A percentile compares a stretch with the other conserved stretches of the same genome.
Evolutionary conservation across 2,329 filamentous ascomycete species (phyloP).

Genomic region (Pseudogymnoascus sp.): DNA sequence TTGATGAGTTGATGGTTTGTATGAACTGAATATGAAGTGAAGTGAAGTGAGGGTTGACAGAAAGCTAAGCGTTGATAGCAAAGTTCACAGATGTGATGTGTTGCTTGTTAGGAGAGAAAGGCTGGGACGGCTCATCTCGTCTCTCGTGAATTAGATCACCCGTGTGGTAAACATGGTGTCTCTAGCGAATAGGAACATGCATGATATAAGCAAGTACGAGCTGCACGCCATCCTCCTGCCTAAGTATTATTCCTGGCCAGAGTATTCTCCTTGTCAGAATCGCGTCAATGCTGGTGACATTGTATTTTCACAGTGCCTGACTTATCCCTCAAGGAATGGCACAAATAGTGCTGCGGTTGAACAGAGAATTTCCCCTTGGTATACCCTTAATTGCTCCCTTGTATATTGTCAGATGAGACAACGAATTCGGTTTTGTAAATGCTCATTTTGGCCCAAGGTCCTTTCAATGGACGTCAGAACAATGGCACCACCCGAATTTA

Average conservation of each 20-base stretch:
- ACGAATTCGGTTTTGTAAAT: background rate
- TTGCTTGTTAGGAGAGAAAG: background rate
- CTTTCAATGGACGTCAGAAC: background rate
- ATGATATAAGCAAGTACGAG: constrained; percentile 10
- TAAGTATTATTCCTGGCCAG: background rate
- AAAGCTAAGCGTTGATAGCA: background rate
- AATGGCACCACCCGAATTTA: background rate
- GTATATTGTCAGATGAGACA: constrained; percentile 5
- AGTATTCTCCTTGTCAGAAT: background rate
- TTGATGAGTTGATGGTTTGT: background rate
- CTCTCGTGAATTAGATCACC: background rate
- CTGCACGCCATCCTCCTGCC: background rate
- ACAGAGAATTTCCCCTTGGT: background rate
- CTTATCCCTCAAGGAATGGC: background rate
- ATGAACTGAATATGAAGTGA: background rate
- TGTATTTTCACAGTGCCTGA: background rate
- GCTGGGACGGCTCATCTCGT: background rate
- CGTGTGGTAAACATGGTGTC: constrained; percentile 3
- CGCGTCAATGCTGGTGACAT: background rate
- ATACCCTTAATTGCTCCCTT: background rate
- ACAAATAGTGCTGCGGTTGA: background rate
- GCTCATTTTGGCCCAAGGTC: background rate
- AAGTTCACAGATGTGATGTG: background rate
- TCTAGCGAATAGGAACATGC: constrained; percentile 6
- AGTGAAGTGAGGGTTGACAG: background rate